phyloP scores from a whole-genome alignment of 805 yeast genomes.

The Metschnikowia lachancei region DNA sequence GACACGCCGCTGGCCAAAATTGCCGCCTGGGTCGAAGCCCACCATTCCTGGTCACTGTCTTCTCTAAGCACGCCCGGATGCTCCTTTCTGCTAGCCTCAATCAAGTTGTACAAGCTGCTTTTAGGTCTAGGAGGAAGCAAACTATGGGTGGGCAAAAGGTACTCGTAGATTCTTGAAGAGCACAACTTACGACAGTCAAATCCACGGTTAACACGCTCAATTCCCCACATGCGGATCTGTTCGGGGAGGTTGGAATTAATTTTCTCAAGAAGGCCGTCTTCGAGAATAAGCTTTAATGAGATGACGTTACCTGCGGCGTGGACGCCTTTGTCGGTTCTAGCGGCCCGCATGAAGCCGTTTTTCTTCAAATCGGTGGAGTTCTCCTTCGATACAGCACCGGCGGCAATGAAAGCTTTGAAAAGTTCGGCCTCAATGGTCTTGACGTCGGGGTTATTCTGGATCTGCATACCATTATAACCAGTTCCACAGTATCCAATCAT shows the following conservation, averaged over 20 bases:
- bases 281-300: slow-evolving; percentile 78
- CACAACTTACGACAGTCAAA: slow-evolving; percentile 96
- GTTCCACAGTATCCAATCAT: slow-evolving; percentile 94
- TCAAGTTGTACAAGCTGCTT: slow-evolving; percentile 59
- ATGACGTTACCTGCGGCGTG: slow-evolving; percentile 96
- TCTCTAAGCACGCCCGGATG: slow-evolving; percentile 58
- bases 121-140: slow-evolving; percentile 87
- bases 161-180: slow-evolving; percentile 93
- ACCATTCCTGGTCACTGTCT: slow-evolving; percentile 67
- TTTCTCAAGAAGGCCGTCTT: slow-evolving; percentile 68
- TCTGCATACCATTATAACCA: slow-evolving; percentile 95
- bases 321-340: slow-evolving; percentile 92
- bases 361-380: slow-evolving; percentile 87
- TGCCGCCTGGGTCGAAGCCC: slow-evolving; percentile 43
- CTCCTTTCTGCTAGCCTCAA: slow-evolving; percentile 50
- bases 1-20: slow-evolving; percentile 23
- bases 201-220: slow-evolving; percentile 80
- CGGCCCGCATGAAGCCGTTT: slow-evolving; percentile 82
- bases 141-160: slow-evolving; percentile 86
- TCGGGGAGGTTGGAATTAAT: slow-evolving; percentile 78
- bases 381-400: slow-evolving; percentile 85
- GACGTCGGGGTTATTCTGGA: slow-evolving; percentile 71
- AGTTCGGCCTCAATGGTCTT: slow-evolving; percentile 89
- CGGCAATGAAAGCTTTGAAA: slow-evolving; percentile 75
- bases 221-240: slow-evolving; percentile 90